These are phyloP conservation scores for Ustilago bromivora DNA, from an alignment of 1,284 basidiomycete genomes.

Conservation along the genomic window DNA sequence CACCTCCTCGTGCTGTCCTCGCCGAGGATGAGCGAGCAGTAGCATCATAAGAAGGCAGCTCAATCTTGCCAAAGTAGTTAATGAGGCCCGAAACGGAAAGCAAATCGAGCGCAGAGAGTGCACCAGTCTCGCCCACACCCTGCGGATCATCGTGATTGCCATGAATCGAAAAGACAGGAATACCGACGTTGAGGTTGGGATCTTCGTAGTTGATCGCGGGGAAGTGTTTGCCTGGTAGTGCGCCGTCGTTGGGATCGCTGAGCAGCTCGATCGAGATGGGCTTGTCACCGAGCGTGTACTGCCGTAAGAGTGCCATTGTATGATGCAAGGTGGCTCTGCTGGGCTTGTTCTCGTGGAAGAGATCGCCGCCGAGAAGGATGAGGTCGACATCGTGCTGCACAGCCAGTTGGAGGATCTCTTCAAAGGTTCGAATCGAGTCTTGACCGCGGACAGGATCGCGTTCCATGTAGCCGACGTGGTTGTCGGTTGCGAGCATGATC, in stretches of 20 bases:
- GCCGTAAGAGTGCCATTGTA: constrained; percentile 86
- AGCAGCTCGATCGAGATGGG: constrained; percentile 89
- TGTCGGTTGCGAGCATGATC: constrained; percentile 67
- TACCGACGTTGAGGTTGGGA: constrained; percentile 90
- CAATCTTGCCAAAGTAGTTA: constrained; percentile 94
- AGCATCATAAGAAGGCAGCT: constrained; percentile 70
- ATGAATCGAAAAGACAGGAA: constrained; percentile 98
- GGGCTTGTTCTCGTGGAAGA: constrained; percentile 98
- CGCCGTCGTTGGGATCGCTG: constrained; percentile 87
- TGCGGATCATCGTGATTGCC: constrained; percentile 99
- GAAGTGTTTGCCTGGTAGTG: constrained; percentile 72
- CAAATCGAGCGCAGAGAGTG: constrained; percentile 92
- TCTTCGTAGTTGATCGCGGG: constrained; percentile 98
- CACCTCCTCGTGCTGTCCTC: constrained; percentile 68
- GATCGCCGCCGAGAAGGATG: constrained; percentile 89
- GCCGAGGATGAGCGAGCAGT: constrained; percentile 25
- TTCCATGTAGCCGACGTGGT: constrained; percentile 87
- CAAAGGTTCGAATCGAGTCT: constrained; percentile 95
- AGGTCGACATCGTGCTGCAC: constrained; percentile 76
- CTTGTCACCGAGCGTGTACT: constrained; percentile 88
- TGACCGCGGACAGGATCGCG: constrained; percentile 92
- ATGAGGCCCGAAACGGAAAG: constrained; percentile 92
- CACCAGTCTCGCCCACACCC: constrained; percentile 86
- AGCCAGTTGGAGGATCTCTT: constrained; percentile 90
- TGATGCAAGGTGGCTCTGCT: constrained; percentile 81